Conservation (phyloP, 2,329 filamentous ascomycete genomes). For the Knoxdaviesia capensis region DNA sequence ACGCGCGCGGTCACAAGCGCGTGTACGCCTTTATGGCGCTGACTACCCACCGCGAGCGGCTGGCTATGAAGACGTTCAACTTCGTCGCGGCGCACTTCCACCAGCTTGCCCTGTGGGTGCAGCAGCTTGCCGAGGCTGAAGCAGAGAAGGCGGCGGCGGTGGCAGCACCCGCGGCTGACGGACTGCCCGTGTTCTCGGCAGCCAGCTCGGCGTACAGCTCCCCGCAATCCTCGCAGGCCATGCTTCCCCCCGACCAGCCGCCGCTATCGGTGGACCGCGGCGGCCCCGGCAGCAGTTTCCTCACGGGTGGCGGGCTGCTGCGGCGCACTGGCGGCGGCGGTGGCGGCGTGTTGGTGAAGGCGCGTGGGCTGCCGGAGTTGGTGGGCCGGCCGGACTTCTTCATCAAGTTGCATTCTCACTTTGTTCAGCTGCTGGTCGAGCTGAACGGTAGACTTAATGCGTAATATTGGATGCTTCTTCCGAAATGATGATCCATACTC, state of each 20-base stretch:
- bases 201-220: slow-evolving; percentile 6
- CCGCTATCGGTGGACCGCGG: not conserved
- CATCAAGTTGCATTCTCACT: slow-evolving; percentile 42
- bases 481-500: not conserved
- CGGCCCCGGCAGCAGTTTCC: slow-evolving; percentile 28
- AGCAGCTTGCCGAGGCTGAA: slow-evolving; percentile 41
- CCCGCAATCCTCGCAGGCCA: not conserved
- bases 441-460: slow-evolving; percentile 32
- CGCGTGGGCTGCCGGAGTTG: slow-evolving; percentile 42
- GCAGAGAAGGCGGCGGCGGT: slow-evolving; percentile 31
- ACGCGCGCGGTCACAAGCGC: slow-evolving; percentile 47
- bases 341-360: slow-evolving; percentile 32
- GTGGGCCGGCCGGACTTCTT: slow-evolving; percentile 49
- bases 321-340: slow-evolving; percentile 37
- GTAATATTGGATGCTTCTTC: slow-evolving; percentile 9
- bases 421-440: slow-evolving; percentile 42
- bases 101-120: slow-evolving; percentile 46
- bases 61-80: slow-evolving; percentile 45
- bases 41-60: slow-evolving; percentile 42
- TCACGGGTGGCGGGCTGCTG: slow-evolving; percentile 34
- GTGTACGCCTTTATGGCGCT: slow-evolving; percentile 48
- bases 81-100: slow-evolving; percentile 41
- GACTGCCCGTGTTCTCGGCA: slow-evolving; percentile 6
- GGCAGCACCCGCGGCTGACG: slow-evolving; percentile 7
- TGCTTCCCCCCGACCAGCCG: not conserved